Percentiles rank a stretch among this genome's conserved stretches.
Evolutionary conservation across 768 basidiomycete species (phyloP).

Genomic region (Xanthoconium purpureum): DNA sequence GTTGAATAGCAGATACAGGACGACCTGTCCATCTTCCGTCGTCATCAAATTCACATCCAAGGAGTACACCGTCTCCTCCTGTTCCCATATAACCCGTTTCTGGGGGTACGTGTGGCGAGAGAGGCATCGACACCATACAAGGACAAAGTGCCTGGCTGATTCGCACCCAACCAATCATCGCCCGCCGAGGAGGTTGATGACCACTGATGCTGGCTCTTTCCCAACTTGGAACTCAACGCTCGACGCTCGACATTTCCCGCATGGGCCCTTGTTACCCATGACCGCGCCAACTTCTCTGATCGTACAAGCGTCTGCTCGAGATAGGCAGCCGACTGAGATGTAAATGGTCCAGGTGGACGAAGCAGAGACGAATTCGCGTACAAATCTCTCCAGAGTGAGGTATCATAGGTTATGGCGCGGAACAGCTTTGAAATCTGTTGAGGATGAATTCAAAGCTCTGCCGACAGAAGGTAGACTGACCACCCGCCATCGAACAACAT

Average conservation of each 20-base stretch:
- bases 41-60: neutral
- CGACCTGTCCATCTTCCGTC: neutral
- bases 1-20: neutral
- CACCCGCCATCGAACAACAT: too few relatives aligned
- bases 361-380: neutral
- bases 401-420: neutral
- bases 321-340: neutral
- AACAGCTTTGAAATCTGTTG: neutral
- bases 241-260: neutral
- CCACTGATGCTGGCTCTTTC: neutral
- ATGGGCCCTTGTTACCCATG: neutral
- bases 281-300: neutral
- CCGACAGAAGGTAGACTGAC: too few relatives aligned
- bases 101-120: neutral
- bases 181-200: neutral
- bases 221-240: neutral
- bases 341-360: neutral
- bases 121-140: neutral
- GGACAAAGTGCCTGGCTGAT: neutral
- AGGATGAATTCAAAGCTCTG: too few relatives aligned
- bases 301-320: neutral
- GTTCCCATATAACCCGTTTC: neutral
- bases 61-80: too few relatives aligned
- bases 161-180: neutral
- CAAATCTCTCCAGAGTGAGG: neutral